Base-by-base conservation (phyloP, 257 asterid genomes). In the Verbena officinalis region DNA sequence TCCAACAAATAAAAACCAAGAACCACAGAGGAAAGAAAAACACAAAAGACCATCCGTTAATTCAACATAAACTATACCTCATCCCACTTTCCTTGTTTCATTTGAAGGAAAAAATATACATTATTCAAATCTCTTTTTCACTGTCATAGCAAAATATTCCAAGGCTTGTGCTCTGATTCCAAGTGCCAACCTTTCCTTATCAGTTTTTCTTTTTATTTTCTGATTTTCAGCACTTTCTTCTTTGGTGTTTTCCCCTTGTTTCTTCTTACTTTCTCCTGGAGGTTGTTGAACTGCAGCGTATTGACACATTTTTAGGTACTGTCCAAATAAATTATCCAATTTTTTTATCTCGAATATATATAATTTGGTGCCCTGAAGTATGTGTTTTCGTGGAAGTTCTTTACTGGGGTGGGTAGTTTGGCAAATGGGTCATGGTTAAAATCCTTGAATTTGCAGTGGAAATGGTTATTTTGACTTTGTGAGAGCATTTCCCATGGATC, bases 401-500 rank as follows among this genome's bases (percentile, higher is more conserved):
- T 67, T 45, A 36, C 79, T 70, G 59, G 73, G 81, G 65, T 15
- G 61, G 74, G 80, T 27, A 7, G 54, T 79, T 64, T 68, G 67
- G 46, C 58, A 60, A 62, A 65, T 55, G 76, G 79, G 79, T 71
- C 68, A 51, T 11, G 38, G 54, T 75, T 75, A 31, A 45, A 71
- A 52, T 61, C 73, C 69, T 55, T 73, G 75, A 79, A 69, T 49
- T 74, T 72, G 68, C 73, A 22, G 48, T 30, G 71, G 71, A 64
- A 67, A 83, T 84, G 88, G 55, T 67, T 65, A 74, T 58, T 55
- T 75, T 73, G 65, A 72, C 56, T 69, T 64, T 61, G 49, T 81
- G 73, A 85, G 81, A 65, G 76, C 71, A 33, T 55, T 48, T 73
- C 0, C 56, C 4, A 90, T 87, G 97, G 97, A 90, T 90, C 87